Evolutionary conservation across 345 rosid genomes (phyloP).

Genomic region (Lepidium sativum): DNA sequence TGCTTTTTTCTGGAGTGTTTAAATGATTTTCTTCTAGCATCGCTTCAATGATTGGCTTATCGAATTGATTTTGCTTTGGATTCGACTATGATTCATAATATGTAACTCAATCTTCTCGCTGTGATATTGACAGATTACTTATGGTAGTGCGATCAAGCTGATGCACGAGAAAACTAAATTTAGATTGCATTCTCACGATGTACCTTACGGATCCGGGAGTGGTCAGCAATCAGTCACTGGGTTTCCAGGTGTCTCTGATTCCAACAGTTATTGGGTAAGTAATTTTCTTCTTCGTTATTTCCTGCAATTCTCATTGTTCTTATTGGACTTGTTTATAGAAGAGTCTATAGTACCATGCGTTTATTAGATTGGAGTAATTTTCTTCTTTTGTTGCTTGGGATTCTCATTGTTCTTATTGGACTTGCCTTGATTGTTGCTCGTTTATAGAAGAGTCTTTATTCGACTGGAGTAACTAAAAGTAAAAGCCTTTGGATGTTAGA

Average conservation of each 20-base stretch:
- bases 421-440: neutral
- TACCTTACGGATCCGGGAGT: constrained; percentile 97
- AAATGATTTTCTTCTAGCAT: neutral
- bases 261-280: constrained; percentile 95
- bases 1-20: neutral
- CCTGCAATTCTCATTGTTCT: neutral
- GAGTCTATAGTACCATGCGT: neutral
- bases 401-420: neutral
- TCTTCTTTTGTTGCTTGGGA: neutral
- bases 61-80: neutral
- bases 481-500: neutral
- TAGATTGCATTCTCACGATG: constrained; percentile 93
- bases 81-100: neutral
- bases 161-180: constrained; percentile 87
- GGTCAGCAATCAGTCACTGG: constrained; percentile 99
- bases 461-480: neutral
- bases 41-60: too few relatives aligned
- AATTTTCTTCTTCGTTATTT: neutral
- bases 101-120: neutral
- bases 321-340: neutral
- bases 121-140: constrained; percentile 52
- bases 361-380: neutral
- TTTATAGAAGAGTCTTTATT: neutral
- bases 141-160: constrained; percentile 77
- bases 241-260: constrained; percentile 72